A percentile compares a stretch with the other conserved stretches of the same genome.
phyloP scores from a whole-genome alignment of 192 early-diverging fungal genomes.

The Coemansia sp. region DNA sequence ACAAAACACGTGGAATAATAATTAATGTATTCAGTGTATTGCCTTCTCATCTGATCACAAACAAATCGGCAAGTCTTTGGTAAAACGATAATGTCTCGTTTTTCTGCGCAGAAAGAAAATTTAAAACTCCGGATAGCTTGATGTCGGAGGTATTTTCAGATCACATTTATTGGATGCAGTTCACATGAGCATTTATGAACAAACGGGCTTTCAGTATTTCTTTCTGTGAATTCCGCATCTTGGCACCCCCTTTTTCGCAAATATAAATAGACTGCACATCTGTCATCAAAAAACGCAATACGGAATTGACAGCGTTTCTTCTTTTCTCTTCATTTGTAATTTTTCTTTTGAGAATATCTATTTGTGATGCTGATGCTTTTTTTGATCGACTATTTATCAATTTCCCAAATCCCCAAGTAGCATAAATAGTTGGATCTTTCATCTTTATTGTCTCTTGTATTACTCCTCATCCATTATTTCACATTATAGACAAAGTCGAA shows the following conservation, averaged over 20 bases:
- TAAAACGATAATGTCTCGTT: not conserved
- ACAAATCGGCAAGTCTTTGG: not conserved
- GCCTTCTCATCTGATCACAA: constrained; percentile 1
- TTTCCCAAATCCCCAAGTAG: not conserved
- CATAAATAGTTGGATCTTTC: not conserved
- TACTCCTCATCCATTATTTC: not conserved
- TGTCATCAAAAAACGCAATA: not conserved
- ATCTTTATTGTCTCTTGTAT: not conserved
- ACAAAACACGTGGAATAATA: constrained; percentile 2
- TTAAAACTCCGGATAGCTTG: constrained; percentile 5
- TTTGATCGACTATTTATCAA: not conserved
- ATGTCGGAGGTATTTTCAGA: not conserved
- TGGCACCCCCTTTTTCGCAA: not conserved
- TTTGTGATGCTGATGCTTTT: not conserved
- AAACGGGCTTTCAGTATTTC: not conserved
- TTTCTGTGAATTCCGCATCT: constrained; percentile 1
- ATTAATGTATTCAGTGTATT: not conserved
- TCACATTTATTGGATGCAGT: constrained; percentile 8
- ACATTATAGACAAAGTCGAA: not conserved
- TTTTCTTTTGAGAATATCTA: not conserved
- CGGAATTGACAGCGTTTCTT: constrained; percentile 3
- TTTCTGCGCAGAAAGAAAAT: not conserved
- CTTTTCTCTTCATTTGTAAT: not conserved
- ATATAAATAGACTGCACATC: constrained; percentile 7
- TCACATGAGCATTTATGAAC: constrained; percentile 1